Percentiles rank a stretch among this genome's conserved stretches.
Evolutionary conservation across 768 basidiomycete genomes (phyloP).

Genomic region (Lactarius deliciosus): DNA sequence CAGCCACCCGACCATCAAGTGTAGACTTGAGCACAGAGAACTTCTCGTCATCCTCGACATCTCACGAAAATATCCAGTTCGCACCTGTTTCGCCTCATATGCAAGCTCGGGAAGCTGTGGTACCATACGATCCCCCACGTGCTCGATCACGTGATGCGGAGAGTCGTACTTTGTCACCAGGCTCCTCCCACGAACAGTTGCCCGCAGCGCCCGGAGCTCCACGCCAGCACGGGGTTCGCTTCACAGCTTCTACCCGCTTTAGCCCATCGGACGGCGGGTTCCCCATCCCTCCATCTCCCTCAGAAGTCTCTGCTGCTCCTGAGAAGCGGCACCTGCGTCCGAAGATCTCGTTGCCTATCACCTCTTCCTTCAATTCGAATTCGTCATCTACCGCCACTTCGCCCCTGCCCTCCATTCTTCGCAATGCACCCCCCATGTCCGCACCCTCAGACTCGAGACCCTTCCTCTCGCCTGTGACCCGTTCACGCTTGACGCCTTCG

Average conservation of each 20-base stretch:
- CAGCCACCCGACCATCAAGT: neutral
- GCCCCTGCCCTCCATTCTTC: constrained; percentile 3
- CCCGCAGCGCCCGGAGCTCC: neutral
- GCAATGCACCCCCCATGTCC: neutral
- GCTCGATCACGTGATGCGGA: constrained; percentile 2
- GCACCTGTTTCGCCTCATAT: neutral
- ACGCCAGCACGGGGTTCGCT: constrained; percentile 19
- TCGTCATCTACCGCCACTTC: neutral
- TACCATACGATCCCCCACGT: neutral
- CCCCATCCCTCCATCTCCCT: constrained; percentile 1
- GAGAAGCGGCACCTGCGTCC: constrained; percentile 9
- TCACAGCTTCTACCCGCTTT: constrained; percentile 24
- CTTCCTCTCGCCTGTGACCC: constrained; percentile 10
- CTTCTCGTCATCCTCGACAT: neutral
- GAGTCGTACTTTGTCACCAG: neutral
- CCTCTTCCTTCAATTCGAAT: neutral
- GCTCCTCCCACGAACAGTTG: neutral
- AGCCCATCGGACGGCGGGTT: constrained; percentile 8
- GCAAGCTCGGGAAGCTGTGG: neutral
- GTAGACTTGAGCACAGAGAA: constrained; percentile 6
- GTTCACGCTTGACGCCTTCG: constrained; percentile 7
- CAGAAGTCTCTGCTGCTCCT: neutral
- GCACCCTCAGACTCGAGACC: neutral
- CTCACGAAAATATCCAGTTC: constrained; percentile 8
- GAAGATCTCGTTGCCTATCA: constrained; percentile 6